Percentiles rank a stretch among this genome's conserved stretches.
Evolutionary conservation across 2,329 filamentous ascomycete genomes (phyloP).

Genomic region (Colletotrichum liaoningense): DNA sequence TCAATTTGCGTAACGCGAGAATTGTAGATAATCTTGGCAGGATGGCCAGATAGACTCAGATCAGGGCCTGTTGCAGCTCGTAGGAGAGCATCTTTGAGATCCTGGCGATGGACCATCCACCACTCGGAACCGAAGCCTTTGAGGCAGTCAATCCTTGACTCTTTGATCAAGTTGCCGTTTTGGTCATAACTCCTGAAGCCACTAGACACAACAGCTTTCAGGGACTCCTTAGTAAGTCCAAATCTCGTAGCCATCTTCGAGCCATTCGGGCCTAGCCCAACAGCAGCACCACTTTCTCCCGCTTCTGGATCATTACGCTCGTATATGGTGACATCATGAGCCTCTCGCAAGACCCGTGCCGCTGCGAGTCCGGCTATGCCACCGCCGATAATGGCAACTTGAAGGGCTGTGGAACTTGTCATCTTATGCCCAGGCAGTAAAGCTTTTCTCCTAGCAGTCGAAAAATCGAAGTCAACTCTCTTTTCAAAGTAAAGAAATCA

Average conservation of each 20-base stretch:
- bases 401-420: not conserved
- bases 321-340: not conserved
- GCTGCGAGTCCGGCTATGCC: conserved; percentile 4
- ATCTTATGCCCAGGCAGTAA: not conserved
- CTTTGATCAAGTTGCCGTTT: not conserved
- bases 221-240: not conserved
- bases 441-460: not conserved
- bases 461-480: not conserved
- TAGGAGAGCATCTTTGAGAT: not conserved
- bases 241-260: not conserved
- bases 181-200: not conserved
- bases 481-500: no score
- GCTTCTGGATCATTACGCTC: not conserved
- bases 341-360: not conserved
- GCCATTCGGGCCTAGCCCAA: not conserved
- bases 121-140: not conserved
- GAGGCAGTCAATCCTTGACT: not conserved
- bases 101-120: not conserved
- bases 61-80: not conserved
- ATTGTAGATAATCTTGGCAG: not conserved
- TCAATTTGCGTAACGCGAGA: not conserved
- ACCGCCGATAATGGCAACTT: conserved; percentile 1
- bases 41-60: not conserved
- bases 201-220: not conserved
- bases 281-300: not conserved